Evolutionary conservation across 2,329 filamentous ascomycete species (phyloP).

Genomic region (Phoma sp.): DNA sequence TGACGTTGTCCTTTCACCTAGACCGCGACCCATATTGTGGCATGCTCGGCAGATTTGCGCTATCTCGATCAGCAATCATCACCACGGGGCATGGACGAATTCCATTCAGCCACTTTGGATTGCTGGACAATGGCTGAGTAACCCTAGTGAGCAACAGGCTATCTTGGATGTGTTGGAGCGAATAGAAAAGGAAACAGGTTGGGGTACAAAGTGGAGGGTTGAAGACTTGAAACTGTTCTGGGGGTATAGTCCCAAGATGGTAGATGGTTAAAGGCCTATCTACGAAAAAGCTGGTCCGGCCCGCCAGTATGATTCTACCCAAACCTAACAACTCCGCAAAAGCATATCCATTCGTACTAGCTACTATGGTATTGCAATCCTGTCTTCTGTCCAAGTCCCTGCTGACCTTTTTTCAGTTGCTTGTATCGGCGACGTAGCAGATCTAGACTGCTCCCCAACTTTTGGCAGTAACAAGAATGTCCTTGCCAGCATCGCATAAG

Average conservation of each 20-base stretch:
- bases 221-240: slow-evolving; percentile 61
- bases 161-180: slow-evolving; percentile 57
- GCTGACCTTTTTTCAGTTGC: too few species aligned
- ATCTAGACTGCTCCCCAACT: too few species aligned
- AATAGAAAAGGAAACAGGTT: slow-evolving; percentile 61
- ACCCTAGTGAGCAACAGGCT: slow-evolving; percentile 51
- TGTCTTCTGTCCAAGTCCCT: too few species aligned
- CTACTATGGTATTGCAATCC: too few species aligned
- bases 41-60: slow-evolving; percentile 56
- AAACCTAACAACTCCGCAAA: too few species aligned
- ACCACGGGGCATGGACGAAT: slow-evolving; percentile 56
- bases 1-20: not conserved
- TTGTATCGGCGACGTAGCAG: too few species aligned
- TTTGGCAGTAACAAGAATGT: too few species aligned
- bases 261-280: too few species aligned
- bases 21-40: slow-evolving; percentile 51
- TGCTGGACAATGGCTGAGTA: slow-evolving; percentile 57
- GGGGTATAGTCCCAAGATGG: slow-evolving; percentile 39
- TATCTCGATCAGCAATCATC: slow-evolving; percentile 53
- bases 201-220: slow-evolving; percentile 60
- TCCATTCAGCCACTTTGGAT: slow-evolving; percentile 57
- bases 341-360: too few species aligned
- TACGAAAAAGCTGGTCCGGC: too few species aligned
- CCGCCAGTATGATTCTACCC: too few species aligned
- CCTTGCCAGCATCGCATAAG: too few species aligned